Conservation (phyloP, 441 rosid genomes). For the Adansonia madagascariensis region DNA sequence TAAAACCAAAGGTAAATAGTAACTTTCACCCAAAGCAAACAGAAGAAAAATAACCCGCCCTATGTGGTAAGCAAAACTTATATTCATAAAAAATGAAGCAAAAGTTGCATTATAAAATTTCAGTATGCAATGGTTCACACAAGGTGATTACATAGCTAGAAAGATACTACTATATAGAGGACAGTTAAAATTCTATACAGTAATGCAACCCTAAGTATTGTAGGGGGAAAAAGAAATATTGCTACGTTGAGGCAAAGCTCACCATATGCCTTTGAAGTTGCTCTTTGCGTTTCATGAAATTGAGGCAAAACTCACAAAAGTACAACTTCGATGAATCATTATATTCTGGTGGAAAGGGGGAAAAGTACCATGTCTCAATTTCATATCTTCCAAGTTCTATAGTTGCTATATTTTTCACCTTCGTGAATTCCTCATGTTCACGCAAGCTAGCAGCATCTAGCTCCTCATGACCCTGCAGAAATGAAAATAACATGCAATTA, state of each 20-base stretch:
- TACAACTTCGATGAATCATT: slow-evolving; percentile 91
- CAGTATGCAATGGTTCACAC: not conserved
- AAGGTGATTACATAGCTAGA: not conserved
- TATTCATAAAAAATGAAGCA: not conserved
- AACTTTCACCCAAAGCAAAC: not conserved
- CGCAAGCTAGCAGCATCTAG: slow-evolving; percentile 99
- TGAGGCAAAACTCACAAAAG: slow-evolving; percentile 99
- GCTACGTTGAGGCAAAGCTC: slow-evolving; percentile 38
- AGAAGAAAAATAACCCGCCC: not conserved
- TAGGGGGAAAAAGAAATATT: not conserved
- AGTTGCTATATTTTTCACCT: slow-evolving; percentile 97
- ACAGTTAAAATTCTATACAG: not conserved
- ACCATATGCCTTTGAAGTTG: slow-evolving; percentile 99
- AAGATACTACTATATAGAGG: not conserved
- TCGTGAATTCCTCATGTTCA: slow-evolving; percentile 98
- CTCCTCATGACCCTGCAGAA: slow-evolving; percentile 89
- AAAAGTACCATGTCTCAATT: slow-evolving; percentile 99
- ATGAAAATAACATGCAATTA: too few species aligned
- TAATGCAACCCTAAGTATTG: not conserved
- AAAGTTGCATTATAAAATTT: not conserved
- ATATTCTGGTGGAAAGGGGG: slow-evolving; percentile 98
- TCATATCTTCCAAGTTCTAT: slow-evolving; percentile 99
- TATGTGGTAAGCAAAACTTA: not conserved
- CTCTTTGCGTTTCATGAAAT: slow-evolving; percentile 98
- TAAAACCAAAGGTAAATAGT: not conserved